These are phyloP conservation scores for Aspergillus haitiensis DNA, from an alignment of 495 filamentous ascomycete species.

Conservation along the genomic window DNA sequence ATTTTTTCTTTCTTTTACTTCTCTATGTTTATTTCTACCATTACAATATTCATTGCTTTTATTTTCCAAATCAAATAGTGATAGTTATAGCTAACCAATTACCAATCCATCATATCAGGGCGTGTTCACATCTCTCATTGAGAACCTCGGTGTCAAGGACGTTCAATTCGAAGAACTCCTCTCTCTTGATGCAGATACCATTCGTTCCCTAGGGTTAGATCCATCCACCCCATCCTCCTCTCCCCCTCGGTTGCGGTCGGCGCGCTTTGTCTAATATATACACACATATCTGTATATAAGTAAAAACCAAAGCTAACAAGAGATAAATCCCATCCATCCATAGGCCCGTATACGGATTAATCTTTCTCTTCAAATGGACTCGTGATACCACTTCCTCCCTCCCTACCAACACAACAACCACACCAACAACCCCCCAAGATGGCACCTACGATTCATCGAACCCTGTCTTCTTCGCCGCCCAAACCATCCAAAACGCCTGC, in stretches of 20 bases:
- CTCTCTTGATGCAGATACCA: constrained; percentile 76
- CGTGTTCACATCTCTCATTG: constrained; percentile 92
- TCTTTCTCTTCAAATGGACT: constrained; percentile 99
- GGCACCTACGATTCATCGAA: constrained; percentile 64
- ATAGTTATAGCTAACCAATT: background rate
- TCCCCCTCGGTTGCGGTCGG: background rate
- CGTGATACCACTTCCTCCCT: constrained; percentile 60
- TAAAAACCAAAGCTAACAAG: constrained; percentile 6
- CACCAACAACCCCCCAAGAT: constrained; percentile 56
- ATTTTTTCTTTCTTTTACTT: no score
- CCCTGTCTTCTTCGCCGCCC: constrained; percentile 87
- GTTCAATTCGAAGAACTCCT: constrained; percentile 98
- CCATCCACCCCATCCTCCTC: background rate
- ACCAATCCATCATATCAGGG: constrained; percentile 55
- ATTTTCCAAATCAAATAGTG: no score
- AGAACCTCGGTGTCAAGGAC: constrained; percentile 86
- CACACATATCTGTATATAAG: background rate
- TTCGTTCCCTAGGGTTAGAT: constrained; percentile 64
- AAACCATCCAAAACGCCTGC: constrained; percentile 99
- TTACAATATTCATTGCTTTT: no score
- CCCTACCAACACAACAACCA: constrained; percentile 40
- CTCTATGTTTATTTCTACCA: no score
- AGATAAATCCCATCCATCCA: constrained; percentile 10
- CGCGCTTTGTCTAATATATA: background rate
- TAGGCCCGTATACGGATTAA: constrained; percentile 90